Percentiles rank a stretch among this genome's conserved stretches.
phyloP scores from a whole-genome alignment of 495 filamentous ascomycete genomes.

The Hyaloscypha finlandica region DNA sequence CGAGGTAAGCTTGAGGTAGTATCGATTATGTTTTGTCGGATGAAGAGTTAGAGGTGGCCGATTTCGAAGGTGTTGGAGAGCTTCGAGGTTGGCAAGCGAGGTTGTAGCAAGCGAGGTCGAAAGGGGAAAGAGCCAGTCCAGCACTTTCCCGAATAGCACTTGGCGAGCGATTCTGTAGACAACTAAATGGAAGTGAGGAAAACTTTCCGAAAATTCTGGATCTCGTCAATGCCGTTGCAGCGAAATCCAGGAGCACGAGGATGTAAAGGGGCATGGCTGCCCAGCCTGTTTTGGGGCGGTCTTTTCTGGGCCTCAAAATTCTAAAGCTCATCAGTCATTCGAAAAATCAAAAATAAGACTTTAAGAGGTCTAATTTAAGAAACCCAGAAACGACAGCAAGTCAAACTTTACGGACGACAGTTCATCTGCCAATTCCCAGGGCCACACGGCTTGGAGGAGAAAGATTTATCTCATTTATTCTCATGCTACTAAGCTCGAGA shows the following conservation, averaged over 20 bases:
- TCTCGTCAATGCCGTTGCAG: neutral
- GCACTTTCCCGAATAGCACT: neutral
- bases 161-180: neutral
- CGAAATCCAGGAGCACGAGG: too few relatives aligned
- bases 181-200: neutral
- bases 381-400: neutral
- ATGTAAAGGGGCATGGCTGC: neutral
- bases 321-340: neutral
- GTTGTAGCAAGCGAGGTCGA: neutral
- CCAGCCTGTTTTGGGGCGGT: too few relatives aligned
- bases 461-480: neutral
- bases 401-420: neutral
- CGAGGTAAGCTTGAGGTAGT: neutral
- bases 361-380: too few relatives aligned
- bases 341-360: neutral
- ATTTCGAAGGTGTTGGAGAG: neutral
- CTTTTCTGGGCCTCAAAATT: neutral
- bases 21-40: neutral
- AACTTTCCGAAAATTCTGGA: neutral
- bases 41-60: neutral
- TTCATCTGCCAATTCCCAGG: neutral
- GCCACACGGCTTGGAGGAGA: neutral
- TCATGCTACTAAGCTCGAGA: slow-evolving; percentile 10
- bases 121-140: neutral
- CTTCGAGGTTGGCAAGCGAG: neutral